Evolutionary conservation across 2,329 filamentous ascomycete genomes (phyloP).

Genomic region (Cladosporium sp.): DNA sequence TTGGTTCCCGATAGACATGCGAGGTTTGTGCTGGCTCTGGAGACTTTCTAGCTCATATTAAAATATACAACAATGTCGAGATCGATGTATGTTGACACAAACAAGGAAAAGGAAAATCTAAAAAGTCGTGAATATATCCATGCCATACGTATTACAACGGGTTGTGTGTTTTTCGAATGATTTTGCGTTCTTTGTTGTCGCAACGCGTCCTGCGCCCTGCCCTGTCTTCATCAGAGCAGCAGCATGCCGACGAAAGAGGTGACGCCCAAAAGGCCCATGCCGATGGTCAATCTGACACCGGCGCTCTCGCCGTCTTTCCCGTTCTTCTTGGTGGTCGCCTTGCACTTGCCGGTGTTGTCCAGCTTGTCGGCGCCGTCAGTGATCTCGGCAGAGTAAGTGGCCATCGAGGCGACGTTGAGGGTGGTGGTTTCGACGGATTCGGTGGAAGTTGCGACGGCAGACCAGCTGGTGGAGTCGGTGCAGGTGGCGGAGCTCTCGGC

Average conservation of each 20-base stretch:
- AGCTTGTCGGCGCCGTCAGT: slow-evolving; percentile 19
- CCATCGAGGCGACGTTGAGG: slow-evolving; percentile 12
- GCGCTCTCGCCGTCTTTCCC: background rate
- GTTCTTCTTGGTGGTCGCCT: slow-evolving; percentile 5
- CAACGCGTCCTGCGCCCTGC: background rate
- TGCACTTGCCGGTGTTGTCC: slow-evolving; percentile 12
- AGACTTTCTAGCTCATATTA: background rate
- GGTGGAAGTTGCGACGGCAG: slow-evolving; percentile 16
- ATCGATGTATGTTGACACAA: background rate
- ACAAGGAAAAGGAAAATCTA: background rate
- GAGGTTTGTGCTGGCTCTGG: background rate
- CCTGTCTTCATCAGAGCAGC: slow-evolving; percentile 11
- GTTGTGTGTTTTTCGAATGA: slow-evolving; percentile 1
- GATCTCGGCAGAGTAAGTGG: slow-evolving; percentile 11
- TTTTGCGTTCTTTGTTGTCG: background rate
- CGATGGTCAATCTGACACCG: slow-evolving; percentile 18
- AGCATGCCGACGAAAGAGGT: slow-evolving; percentile 21
- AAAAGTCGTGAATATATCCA: slow-evolving; percentile 19
- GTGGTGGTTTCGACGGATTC: slow-evolving; percentile 14
- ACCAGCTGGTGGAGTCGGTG: slow-evolving; percentile 22
- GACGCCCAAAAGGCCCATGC: slow-evolving; percentile 19
- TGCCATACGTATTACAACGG: slow-evolving; percentile 19
- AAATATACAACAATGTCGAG: background rate
- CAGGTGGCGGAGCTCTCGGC: slow-evolving; percentile 13
- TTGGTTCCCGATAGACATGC: background rate